phyloP scores from a whole-genome alignment of 805 yeast genomes.

The Candida jianshihensis region DNA sequence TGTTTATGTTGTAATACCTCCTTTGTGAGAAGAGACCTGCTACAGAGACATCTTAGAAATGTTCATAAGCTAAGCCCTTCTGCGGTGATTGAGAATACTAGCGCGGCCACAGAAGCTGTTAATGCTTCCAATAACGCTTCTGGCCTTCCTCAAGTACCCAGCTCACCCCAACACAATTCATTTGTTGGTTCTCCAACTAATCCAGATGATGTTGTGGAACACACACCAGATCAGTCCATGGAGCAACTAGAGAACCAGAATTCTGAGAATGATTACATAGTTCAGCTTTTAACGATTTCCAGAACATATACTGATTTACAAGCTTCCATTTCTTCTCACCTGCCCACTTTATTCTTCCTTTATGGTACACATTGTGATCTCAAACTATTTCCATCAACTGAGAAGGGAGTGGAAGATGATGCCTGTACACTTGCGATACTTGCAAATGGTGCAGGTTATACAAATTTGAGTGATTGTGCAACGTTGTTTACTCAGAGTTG shows the following conservation, averaged over 20 bases:
- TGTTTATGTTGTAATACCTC: constrained; percentile 8
- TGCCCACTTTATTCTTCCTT: constrained; percentile 7
- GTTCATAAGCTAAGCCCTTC: constrained; percentile 8
- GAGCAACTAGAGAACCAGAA: too few species aligned
- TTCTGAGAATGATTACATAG: constrained; percentile 4
- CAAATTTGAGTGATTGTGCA: constrained; percentile 5
- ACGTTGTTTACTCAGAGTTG: constrained; percentile 6
- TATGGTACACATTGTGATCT: constrained; percentile 6
- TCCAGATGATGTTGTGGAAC: neutral
- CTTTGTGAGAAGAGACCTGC: constrained; percentile 13
- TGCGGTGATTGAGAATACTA: neutral
- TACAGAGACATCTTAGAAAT: constrained; percentile 11
- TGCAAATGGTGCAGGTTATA: constrained; percentile 7
- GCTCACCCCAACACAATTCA: too few species aligned
- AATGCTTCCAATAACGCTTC: too few species aligned
- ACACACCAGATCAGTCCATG: neutral
- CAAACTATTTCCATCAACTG: constrained; percentile 4
- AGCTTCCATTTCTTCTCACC: constrained; percentile 1
- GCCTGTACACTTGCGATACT: constrained; percentile 3
- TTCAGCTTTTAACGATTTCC: constrained; percentile 5
- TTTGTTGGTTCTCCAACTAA: too few species aligned
- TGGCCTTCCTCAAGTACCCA: too few species aligned
- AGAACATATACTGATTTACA: constrained; percentile 3
- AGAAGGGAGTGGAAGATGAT: neutral
- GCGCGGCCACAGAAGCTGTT: neutral